Base-by-base conservation (phyloP, 306 rosid species). In the Begonia loranthoides region DNA sequence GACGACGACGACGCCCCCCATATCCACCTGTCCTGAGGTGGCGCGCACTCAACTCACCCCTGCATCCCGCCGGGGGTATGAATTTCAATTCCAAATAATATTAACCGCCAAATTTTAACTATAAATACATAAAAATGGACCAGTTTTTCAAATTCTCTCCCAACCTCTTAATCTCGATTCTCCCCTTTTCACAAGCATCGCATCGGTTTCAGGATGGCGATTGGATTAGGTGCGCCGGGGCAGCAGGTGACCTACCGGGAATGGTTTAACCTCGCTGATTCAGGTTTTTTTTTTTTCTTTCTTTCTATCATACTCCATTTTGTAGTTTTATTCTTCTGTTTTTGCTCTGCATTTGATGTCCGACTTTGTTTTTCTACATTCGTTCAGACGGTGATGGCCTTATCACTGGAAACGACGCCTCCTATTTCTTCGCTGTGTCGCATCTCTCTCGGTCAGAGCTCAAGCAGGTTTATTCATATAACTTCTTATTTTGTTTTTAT, bases 191-290 rank as follows among this genome's bases (percentile, higher is more conserved):
- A n/a, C n/a, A n/a, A n/a, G n/a, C n/a, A n/a, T n/a, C n/a, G n/a
- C n/a, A n/a, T n/a, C n/a, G n/a, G n/a, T 8, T 22, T 15, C 17
- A 65, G 62, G 28, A 89, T 85, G 95, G 82, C 76, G 69, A 74
- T 64, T 1, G 82, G 64, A 45, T 61, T 60, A 46, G 66, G 68
- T 60, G 49, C 63, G 67, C 45, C 63, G 19, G 41, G 59, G 16
- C 73, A 73, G 49, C 70, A 67, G 43, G 74, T 62, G 55, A 73
- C 80, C 55, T 89, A 75, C 60, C 79, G 78, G 57, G 78, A 85
- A 41, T 89, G 97, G 97, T 89, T 85, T 80, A 58, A 63, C 64
- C 41, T 73, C 9, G 94, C 88, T 14, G 95, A 89, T 76, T 84
- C 94, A 73, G 95, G 95, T 87, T 10, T 45, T 2, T 38, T 49